Base-by-base conservation (phyloP, 1,139 yeast species). In the Casaregolazyma lundiana region DNA sequence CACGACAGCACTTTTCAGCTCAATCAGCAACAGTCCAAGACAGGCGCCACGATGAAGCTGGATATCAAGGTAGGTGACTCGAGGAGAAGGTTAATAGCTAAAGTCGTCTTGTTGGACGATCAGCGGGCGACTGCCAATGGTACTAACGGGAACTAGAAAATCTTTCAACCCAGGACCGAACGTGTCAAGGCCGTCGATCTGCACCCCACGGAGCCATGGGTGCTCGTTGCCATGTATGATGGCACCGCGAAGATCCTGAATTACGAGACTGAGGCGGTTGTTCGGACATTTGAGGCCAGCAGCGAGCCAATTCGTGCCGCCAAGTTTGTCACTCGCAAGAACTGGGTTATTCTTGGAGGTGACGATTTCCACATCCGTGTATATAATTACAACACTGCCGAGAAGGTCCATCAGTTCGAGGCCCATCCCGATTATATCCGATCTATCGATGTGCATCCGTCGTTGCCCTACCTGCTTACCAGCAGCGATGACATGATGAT, bases 121-220 rank as follows among this genome's bases (percentile, higher is more conserved):
- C 13, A 4, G 3, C 8, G n/a, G 17, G 15, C 13, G 18, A 24
- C 5, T n/a, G 9, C 15, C 20, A 9, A 30, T 18, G 19, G 20
- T 40, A 30, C n/a, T 38, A 9, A 17, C 16, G 11, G 13, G 8
- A 3, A 3, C 6, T 22, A 82, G 75, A 85, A 85, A 71, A 83
- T 81, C 60, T 84, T 86, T 66, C 81, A 85, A 58, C 78, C 89
- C 53, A 84, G 97, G 60, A 84, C 97, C 38, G 97, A 90, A 67
- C 83, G 98, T 66, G 97, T 92, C 65, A 92, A 92, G 69, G 97
- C 97, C 47, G 85, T 92, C 63, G 99, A 92, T 70, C 85, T 94
- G 75, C 99, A 92, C 67, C 98, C 98, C 29, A 75, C 89, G 18
- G 98, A 92, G 66, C 97, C 98, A 47, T 92, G 98, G 97, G 81